phyloP scores from a whole-genome alignment of 257 asterid species.

The Solanum dulcamara region DNA sequence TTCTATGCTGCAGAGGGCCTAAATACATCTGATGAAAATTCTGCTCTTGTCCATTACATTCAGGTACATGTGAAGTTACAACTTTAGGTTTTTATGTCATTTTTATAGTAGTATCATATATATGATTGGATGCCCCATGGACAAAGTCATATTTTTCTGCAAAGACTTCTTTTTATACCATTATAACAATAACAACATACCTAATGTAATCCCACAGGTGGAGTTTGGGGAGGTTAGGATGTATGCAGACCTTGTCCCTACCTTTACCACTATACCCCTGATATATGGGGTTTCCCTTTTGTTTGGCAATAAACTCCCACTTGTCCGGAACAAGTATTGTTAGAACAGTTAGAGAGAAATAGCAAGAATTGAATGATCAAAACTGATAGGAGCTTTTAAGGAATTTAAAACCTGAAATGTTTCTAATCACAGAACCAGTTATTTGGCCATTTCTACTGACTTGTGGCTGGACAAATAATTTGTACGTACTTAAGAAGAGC shows the following conservation, averaged over 20 bases:
- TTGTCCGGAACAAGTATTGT: not conserved
- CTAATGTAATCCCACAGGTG: not conserved
- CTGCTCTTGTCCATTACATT: slow-evolving; percentile 84
- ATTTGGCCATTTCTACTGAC: not conserved
- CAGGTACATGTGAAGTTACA: slow-evolving; percentile 43
- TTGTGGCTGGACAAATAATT: not conserved
- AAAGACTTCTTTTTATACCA: not conserved
- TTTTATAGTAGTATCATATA: not conserved
- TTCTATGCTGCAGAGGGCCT: slow-evolving; percentile 61
- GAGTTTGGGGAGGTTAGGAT: not conserved
- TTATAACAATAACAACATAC: not conserved
- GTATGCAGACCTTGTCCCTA: not conserved
- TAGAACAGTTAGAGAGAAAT: not conserved
- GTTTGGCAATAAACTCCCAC: not conserved
- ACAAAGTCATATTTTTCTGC: not conserved
- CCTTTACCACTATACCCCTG: not conserved
- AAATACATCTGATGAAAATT: slow-evolving; percentile 88
- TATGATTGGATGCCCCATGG: not conserved
- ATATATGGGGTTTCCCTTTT: not conserved
- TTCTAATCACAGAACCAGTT: not conserved
- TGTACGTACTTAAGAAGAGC: not conserved
- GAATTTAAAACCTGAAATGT: not conserved
- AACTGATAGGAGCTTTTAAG: not conserved
- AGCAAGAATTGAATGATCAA: not conserved
- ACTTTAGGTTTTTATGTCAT: not conserved